These are phyloP conservation scores for Populus hybrid DNA, from an alignment of 441 rosid species.

Conservation along the genomic window DNA sequence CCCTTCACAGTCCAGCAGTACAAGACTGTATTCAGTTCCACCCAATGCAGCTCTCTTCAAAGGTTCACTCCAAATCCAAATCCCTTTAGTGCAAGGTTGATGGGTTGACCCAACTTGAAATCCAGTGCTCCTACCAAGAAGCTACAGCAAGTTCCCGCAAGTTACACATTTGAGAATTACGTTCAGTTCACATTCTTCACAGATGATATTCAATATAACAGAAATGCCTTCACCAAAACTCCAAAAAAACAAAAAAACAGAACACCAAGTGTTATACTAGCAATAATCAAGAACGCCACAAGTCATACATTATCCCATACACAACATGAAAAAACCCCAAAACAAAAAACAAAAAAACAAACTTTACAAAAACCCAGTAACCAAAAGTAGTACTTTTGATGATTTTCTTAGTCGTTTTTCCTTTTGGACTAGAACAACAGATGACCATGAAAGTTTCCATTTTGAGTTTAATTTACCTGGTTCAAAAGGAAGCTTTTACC, in stretches of 20 bases:
- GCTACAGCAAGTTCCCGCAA: conserved; percentile 40
- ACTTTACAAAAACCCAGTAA: background rate
- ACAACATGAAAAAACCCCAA: background rate
- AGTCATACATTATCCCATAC: background rate
- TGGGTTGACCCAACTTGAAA: conserved; percentile 92
- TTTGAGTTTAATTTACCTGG: conserved; percentile 43
- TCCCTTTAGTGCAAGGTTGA: conserved; percentile 84
- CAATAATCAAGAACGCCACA: background rate
- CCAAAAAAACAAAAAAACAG: background rate
- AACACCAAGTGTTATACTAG: background rate
- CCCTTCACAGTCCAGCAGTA: conserved; percentile 83
- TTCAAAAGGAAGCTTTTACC: conserved; percentile 86
- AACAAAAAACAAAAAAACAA: background rate
- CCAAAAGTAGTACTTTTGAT: background rate
- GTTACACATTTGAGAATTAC: background rate
- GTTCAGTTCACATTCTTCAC: background rate
- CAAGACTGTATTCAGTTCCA: conserved; percentile 75
- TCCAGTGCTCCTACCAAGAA: conserved; percentile 91
- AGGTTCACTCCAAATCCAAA: conserved; percentile 93
- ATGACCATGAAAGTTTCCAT: background rate
- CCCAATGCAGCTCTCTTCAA: conserved; percentile 78
- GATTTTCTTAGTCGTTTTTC: background rate
- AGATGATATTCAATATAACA: background rate
- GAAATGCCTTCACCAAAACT: background rate
- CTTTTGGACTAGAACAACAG: background rate